A percentile compares a stretch with the other conserved stretches of the same genome.
Evolutionary conservation across 768 basidiomycete species (phyloP).

Genomic region (Amanita polypyramis): DNA sequence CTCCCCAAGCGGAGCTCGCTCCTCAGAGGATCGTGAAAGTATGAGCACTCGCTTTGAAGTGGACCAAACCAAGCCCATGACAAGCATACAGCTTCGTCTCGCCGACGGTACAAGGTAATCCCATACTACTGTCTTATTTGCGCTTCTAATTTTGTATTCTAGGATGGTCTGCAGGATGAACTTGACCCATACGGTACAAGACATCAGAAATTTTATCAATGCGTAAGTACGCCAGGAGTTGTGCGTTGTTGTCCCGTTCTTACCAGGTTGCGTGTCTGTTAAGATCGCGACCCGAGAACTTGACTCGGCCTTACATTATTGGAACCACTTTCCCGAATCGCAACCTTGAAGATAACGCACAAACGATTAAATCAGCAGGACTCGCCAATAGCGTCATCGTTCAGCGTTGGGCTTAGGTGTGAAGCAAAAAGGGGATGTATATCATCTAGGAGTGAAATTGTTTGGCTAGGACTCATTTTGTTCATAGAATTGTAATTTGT

Average conservation of each 20-base stretch:
- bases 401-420: conserved; percentile 54
- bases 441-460: neutral
- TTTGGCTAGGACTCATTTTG: neutral
- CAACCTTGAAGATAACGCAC: conserved; percentile 48
- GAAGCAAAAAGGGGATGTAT: neutral
- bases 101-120: conserved; percentile 81
- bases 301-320: conserved; percentile 57
- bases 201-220: conserved; percentile 81
- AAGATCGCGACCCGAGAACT: conserved; percentile 65
- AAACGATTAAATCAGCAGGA: conserved; percentile 64
- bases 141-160: conserved; percentile 1
- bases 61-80: conserved; percentile 72
- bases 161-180: conserved; percentile 86
- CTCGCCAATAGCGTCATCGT: conserved; percentile 78
- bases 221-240: conserved; percentile 44
- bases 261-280: neutral
- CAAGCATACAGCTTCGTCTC: conserved; percentile 82
- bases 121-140: neutral
- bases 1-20: conserved; percentile 13
- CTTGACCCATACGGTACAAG: conserved; percentile 77
- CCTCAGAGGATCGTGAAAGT: conserved; percentile 20
- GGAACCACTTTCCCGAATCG: conserved; percentile 85
- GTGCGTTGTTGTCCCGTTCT: neutral
- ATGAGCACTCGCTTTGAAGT: conserved; percentile 63
- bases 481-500: too few species aligned